Percentiles rank a stretch among this genome's conserved stretches.
phyloP scores from a whole-genome alignment of 169 alveolate species.

The Babesia ovata region DNA sequence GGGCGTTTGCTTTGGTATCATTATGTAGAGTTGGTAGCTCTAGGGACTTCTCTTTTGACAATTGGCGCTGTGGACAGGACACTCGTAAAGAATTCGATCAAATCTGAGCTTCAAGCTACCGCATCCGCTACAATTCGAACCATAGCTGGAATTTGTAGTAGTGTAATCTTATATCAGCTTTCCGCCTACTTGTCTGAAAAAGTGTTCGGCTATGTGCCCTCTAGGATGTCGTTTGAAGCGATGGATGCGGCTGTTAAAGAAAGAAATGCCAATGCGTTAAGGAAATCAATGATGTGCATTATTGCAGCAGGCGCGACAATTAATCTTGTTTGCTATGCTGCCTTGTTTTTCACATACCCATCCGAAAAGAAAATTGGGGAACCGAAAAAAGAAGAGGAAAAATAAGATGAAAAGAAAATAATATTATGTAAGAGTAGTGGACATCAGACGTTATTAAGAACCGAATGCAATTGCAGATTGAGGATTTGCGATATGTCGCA shows the following conservation, averaged over 20 bases:
- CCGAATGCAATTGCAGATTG: no score
- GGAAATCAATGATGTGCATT: constrained; percentile 28
- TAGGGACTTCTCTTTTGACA: constrained; percentile 87
- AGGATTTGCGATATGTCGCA: no score
- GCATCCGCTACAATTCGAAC: constrained; percentile 82
- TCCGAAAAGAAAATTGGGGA: background rate
- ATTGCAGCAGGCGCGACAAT: constrained; percentile 5
- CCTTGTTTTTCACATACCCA: background rate
- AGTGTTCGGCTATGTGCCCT: constrained; percentile 73
- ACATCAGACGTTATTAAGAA: no score
- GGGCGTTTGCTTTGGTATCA: constrained; percentile 61
- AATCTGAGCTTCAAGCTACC: constrained; percentile 85
- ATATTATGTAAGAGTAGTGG: no score
- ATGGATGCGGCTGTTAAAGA: background rate
- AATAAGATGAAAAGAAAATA: no score
- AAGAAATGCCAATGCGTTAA: constrained; percentile 13
- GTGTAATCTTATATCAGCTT: constrained; percentile 85
- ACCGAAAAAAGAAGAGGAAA: no score
- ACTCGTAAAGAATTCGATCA: constrained; percentile 83
- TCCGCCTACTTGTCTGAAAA: constrained; percentile 85
- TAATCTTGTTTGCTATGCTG: constrained; percentile 14
- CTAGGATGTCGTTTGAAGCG: background rate
- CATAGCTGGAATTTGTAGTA: constrained; percentile 86
- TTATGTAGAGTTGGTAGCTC: constrained; percentile 69
- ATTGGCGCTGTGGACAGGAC: constrained; percentile 89